Evolutionary conservation across 108 stramenopile genomes (phyloP), one percentile per base, ranked within the genome.

Genomic region (Craspedostauros australis): DNA sequence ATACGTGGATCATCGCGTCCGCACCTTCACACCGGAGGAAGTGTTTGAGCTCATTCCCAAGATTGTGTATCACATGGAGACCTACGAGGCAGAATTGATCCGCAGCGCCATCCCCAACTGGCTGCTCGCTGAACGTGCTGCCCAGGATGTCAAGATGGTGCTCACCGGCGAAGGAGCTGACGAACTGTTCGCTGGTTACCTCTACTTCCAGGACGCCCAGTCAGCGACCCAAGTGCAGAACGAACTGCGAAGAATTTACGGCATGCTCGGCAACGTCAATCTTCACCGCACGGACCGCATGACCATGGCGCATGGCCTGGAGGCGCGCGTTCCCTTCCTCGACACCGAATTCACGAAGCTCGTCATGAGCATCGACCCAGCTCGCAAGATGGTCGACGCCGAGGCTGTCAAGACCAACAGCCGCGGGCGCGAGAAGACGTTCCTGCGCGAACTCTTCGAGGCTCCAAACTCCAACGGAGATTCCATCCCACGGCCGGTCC

Each of bases 31-130:
- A 0, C 68, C 70, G 4, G 70, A 76, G 18, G 80, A 82, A 48
- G 85, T 80, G n/a, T 82, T 86, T 54, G 79, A 79, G 29, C 58
- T 86, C 8, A 75, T 86, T 32, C 79, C 79, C 23, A 77, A 82
- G 37, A 80, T 82, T 56, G 55, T 86, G 33, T 82, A 82, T 48
- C 85, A 86, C 57, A 86, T 86, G 85, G 85, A 86, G 52, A 86
- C 80, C 11, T 86, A 82, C 56, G 80, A 86, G 46, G 81, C 85
- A 7, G 80, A 86, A 61, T 60, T 86, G 39, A 86, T 86, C 47
- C 80, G 85, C 23, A 72, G 70, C 55, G 62, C 76, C 32, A 82
- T 86, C 45, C 85, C 85, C 5, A 86, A 86, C 49, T 86, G 79
- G 79, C 44, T 86, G 12, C 62, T 86, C 25, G 85, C 85, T 18